Evolutionary conservation across 495 filamentous ascomycete genomes (phyloP), one percentile per base, ranked within the genome.

Genomic region (Stereocaulon alpinum): DNA sequence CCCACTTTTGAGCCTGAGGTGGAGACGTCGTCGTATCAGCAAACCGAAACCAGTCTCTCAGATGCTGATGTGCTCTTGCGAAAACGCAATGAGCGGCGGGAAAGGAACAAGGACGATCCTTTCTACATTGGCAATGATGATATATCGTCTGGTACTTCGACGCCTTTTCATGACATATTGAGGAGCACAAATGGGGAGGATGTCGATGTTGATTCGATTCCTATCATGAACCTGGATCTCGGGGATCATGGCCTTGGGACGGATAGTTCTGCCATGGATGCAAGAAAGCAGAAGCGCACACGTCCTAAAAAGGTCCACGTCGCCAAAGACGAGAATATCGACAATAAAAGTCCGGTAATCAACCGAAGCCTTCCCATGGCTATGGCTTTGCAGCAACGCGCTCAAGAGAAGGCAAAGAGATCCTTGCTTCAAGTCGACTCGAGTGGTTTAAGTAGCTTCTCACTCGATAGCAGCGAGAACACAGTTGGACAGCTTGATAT

Each of bases 141-240:
- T 27, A 64, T 61, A 0, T 64, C 66, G 10, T 79, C 76, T 9
- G 81, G 76, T 41, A 74, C 74, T 11, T 85, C 81, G 1, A 89
- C 87, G 0, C 85, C 87, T 3, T 79, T 88, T 56, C 84, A 88
- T 65, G 85, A 84, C 56, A 83, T 89, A 42, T 74, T 90, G 0
- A 76, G 80, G 59, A 79, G 72, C 32, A 80, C 81, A 34, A 86
- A 89, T 64, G 84, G 83, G 2, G 83, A 84, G 9, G 86, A 83
- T 32, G 72, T 96, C 17, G 93, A 98, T 68, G 80, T 98, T 52
- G 93, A 98, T 68, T 80, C 87, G 15, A 98, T 98, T 61, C 93
- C 93, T 1, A 92, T 97, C 61, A 89, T 98, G 80, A 83, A 94
- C 63, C 80, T 98, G 27, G 82, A 91, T 65, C 75, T 95, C 27